Conservation (phyloP, 129 eudicot genomes). For the Lonicera japonica region DNA sequence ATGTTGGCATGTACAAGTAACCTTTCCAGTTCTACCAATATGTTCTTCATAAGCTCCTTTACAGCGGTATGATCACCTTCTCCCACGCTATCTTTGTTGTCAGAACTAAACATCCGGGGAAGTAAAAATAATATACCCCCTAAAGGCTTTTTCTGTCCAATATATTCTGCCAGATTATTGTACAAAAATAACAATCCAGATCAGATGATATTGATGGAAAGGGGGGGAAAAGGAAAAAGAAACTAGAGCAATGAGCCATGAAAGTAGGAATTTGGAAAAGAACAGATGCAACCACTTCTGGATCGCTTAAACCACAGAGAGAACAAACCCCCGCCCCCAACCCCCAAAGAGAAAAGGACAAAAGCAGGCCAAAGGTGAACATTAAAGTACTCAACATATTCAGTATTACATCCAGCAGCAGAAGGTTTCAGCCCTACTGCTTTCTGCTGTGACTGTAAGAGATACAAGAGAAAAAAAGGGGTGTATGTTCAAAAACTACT, state of each 20-base stretch:
- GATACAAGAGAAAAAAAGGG: too few relatives aligned
- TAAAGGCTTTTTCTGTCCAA: conserved; percentile 78
- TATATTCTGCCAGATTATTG: conserved; percentile 55
- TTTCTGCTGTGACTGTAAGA: too few relatives aligned
- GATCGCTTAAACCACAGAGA: background rate
- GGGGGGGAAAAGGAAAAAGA: too few relatives aligned
- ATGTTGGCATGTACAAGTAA: conserved; percentile 67
- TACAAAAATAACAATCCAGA: conserved; percentile 11
- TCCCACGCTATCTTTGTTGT: conserved; percentile 26
- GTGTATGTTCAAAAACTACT: too few relatives aligned
- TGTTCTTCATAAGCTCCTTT: conserved; percentile 31
- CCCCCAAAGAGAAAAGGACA: too few relatives aligned
- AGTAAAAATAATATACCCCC: conserved; percentile 86
- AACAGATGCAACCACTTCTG: background rate
- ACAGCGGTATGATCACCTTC: conserved; percentile 32
- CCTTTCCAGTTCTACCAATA: conserved; percentile 64
- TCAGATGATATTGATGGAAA: conserved; percentile 11
- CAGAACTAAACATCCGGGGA: conserved; percentile 55
- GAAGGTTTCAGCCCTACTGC: too few relatives aligned
- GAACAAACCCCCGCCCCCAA: background rate
- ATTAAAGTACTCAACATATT: background rate
- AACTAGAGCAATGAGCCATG: background rate
- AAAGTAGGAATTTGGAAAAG: background rate
- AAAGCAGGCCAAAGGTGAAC: too few relatives aligned
- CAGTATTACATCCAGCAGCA: too few relatives aligned